Percentiles rank a stretch among this genome's conserved stretches.
phyloP scores from a whole-genome alignment of 2,329 filamentous ascomycete genomes.

The Fusarium sterilihyphosum region DNA sequence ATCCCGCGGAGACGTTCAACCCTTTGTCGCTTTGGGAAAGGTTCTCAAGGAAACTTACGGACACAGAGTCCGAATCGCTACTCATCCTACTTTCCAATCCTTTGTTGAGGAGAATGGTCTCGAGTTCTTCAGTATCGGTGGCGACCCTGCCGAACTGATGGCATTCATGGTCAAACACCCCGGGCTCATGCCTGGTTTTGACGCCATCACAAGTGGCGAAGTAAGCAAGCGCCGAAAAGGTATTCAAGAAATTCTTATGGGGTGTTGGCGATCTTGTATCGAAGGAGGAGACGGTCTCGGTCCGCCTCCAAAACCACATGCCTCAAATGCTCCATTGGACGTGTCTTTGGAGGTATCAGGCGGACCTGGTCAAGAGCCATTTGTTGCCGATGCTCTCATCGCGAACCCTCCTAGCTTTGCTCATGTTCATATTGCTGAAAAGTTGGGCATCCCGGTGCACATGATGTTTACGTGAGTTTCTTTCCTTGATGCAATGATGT shows the following conservation, averaged over 20 bases:
- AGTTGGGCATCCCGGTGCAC: conserved; percentile 77
- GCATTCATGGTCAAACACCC: conserved; percentile 94
- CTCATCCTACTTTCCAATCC: conserved; percentile 72
- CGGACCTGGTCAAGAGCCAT: conserved; percentile 64
- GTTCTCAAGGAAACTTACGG: conserved; percentile 71
- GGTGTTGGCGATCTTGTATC: conserved; percentile 88
- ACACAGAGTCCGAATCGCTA: conserved; percentile 78
- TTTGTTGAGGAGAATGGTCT: conserved; percentile 77
- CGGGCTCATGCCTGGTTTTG: conserved; percentile 83
- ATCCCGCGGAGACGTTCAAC: conserved; percentile 79
- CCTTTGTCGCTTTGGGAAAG: conserved; percentile 76
- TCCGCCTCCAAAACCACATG: conserved; percentile 58
- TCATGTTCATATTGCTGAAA: conserved; percentile 79
- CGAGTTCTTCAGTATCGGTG: conserved; percentile 82
- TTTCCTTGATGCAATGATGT: background rate
- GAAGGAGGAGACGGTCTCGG: conserved; percentile 76
- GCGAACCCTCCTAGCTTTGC: conserved; percentile 83
- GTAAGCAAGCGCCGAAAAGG: conserved; percentile 78
- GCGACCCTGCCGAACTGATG: conserved; percentile 80
- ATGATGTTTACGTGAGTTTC: conserved; percentile 86
- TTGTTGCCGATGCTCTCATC: conserved; percentile 85
- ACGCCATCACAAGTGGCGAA: conserved; percentile 80
- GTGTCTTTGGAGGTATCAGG: conserved; percentile 48
- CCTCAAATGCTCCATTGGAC: conserved; percentile 58
- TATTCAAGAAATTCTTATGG: conserved; percentile 81